Conservation (phyloP, 768 basidiomycete genomes). For the Phanerodontia chrysosporium region DNA sequence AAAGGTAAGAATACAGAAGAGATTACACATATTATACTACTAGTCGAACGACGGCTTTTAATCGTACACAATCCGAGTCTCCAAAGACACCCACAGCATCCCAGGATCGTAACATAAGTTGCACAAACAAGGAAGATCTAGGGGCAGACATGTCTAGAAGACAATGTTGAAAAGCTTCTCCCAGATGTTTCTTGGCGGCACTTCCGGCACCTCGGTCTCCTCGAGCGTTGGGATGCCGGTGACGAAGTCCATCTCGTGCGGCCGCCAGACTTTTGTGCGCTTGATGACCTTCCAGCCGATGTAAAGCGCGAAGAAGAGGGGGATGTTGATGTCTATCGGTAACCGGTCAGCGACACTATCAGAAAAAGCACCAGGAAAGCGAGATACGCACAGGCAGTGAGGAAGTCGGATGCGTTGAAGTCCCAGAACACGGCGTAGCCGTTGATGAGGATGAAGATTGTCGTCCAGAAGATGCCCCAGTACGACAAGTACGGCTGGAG, state of each 20-base stretch:
- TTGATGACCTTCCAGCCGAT: slow-evolving; percentile 40
- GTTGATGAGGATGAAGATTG: slow-evolving; percentile 55
- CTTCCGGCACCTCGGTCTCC: slow-evolving; percentile 58
- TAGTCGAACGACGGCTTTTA: not conserved
- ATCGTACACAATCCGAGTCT: not conserved
- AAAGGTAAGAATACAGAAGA: not conserved
- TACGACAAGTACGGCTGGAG: slow-evolving; percentile 67
- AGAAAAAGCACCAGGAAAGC: not conserved
- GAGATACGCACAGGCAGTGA: slow-evolving; percentile 40
- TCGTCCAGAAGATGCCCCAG: slow-evolving; percentile 67
- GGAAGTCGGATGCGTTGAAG: slow-evolving; percentile 51
- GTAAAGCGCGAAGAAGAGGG: slow-evolving; percentile 44
- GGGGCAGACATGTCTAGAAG: slow-evolving; percentile 34
- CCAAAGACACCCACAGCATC: not conserved
- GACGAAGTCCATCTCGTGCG: slow-evolving; percentile 66
- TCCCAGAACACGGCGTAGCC: slow-evolving; percentile 60
- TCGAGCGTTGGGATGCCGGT: slow-evolving; percentile 67
- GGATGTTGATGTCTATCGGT: slow-evolving; percentile 38
- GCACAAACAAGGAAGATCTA: no score
- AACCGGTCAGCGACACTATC: not conserved
- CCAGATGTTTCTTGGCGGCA: slow-evolving; percentile 44
- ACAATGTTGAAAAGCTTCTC: slow-evolving; percentile 47
- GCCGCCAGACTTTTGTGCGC: slow-evolving; percentile 44
- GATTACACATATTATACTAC: not conserved
- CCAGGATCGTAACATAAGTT: no score